Evolutionary conservation across 1,284 basidiomycete genomes (phyloP), one percentile per base, ranked within the genome.

Genomic region (Xerocomus nothofagi): DNA sequence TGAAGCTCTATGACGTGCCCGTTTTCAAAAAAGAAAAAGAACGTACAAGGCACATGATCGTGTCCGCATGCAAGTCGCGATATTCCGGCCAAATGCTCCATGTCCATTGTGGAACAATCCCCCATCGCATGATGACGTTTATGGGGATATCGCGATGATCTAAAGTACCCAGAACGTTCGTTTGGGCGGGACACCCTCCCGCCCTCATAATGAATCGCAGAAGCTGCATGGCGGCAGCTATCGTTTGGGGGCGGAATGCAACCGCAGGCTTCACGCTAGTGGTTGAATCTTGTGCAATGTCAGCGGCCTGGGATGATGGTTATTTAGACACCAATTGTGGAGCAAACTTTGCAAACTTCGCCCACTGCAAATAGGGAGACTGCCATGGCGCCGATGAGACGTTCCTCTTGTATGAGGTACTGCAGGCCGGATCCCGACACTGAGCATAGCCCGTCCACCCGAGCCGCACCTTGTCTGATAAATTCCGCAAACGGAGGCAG

Each of bases 51-150:
- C 63, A 64, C 9, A 73, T 66, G 27, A 84, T 70, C 15, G 68
- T 69, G 46, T 84, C 82, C 3, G 74, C 69, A 38, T 79, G 66
- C 21, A 74, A 70, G 29, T 71, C 60, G 29, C 79, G 72, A 46
- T 72, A 68, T 58, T 87, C 84, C 37, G 68, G 61, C 82, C 84
- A 87, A 9, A 73, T 65, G n/a, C 60, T 62, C 85, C 86, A 89
- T 49, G 73, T 73, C 84, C 86, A 88, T 3, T 76, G 73, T 4
- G 84, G 60, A 5, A 74, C 66, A 14, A 71, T 52, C 26, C 79
- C 78, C 78, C 80, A 86, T 50, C 67, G 67, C 9, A 84, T 45
- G 14, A 88, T 60, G 23, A 85, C 69, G 3, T 39, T 63, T 47
- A 77, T 75, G 3, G 83, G 62, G 26, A 61, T 50, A 62, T 82